These are phyloP conservation scores for Fusarium verticillioides DNA, from an alignment of 2,329 filamentous ascomycete species.

Conservation along the genomic window DNA sequence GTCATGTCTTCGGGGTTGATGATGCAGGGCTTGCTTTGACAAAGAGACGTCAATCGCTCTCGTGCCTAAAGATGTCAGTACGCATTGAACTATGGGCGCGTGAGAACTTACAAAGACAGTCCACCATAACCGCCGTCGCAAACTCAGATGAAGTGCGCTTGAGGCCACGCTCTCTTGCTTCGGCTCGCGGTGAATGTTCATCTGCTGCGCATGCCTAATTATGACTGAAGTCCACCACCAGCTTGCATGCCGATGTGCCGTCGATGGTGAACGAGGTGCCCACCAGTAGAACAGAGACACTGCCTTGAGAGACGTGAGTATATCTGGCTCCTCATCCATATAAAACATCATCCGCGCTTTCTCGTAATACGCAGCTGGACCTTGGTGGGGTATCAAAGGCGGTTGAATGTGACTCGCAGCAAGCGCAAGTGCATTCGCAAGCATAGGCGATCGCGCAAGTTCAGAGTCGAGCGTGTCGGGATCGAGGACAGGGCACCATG, in stretches of 20 bases:
- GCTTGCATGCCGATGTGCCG: constrained; percentile 53
- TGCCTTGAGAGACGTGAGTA: constrained; percentile 50
- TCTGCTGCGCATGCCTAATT: constrained; percentile 57
- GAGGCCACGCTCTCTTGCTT: constrained; percentile 12
- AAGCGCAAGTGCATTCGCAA: constrained; percentile 53
- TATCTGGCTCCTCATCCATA: constrained; percentile 53
- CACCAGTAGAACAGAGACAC: constrained; percentile 58
- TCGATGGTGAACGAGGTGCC: constrained; percentile 53
- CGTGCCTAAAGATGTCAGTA: constrained; percentile 20
- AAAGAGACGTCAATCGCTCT: constrained; percentile 51
- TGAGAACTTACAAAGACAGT: constrained; percentile 30
- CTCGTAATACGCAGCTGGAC: constrained; percentile 53
- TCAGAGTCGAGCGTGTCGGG: constrained; percentile 46
- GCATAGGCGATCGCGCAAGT: constrained; percentile 48
- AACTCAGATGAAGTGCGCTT: constrained; percentile 4
- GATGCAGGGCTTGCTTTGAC: constrained; percentile 56
- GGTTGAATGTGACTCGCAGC: constrained; percentile 56
- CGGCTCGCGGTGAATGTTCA: constrained; percentile 56
- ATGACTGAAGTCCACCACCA: constrained; percentile 60
- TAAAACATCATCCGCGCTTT: constrained; percentile 54
- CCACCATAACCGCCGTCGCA: constrained; percentile 37
- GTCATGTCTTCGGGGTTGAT: constrained; percentile 56
- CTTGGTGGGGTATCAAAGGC: constrained; percentile 53
- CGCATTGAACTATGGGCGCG: rapidly evolving
- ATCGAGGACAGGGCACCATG: constrained; percentile 56